A percentile compares a stretch with the other conserved stretches of the same genome.
phyloP scores from a whole-genome alignment of 257 asterid species.

The Plantago major region DNA sequence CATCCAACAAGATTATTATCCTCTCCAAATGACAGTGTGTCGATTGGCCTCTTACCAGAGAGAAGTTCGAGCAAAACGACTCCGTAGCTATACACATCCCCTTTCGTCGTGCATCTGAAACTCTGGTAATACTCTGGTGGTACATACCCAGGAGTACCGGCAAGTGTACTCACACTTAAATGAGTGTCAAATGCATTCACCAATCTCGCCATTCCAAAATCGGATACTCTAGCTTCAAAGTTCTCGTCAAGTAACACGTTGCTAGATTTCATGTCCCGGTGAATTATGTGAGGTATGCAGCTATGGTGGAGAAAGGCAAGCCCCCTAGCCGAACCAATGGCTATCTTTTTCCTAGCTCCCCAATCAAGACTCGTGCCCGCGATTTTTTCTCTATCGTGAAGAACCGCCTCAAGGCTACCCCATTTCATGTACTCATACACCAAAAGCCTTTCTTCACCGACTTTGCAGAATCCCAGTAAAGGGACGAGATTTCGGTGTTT shows the following conservation, averaged over 20 bases:
- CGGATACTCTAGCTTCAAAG: constrained; percentile 87
- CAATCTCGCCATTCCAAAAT: constrained; percentile 93
- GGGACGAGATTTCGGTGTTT: constrained; percentile 91
- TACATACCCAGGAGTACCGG: constrained; percentile 94
- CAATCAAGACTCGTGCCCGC: constrained; percentile 48
- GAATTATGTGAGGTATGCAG: constrained; percentile 93
- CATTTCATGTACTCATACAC: constrained; percentile 89
- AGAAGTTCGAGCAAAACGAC: constrained; percentile 87
- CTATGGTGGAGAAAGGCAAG: constrained; percentile 96
- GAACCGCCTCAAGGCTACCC: constrained; percentile 85
- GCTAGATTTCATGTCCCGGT: constrained; percentile 96
- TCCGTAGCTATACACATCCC: constrained; percentile 93
- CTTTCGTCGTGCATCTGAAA: constrained; percentile 87
- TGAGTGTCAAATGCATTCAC: constrained; percentile 88
- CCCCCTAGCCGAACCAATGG: constrained; percentile 85
- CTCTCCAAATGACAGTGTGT: constrained; percentile 68
- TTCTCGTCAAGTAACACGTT: constrained; percentile 81
- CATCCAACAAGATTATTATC: constrained; percentile 95
- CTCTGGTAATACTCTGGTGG: constrained; percentile 99
- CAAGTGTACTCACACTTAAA: constrained; percentile 87
- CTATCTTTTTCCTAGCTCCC: constrained; percentile 71
- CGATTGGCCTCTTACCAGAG: constrained; percentile 87
- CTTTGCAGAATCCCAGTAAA: constrained; percentile 72
- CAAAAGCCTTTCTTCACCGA: constrained; percentile 89
- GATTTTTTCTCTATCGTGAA: constrained; percentile 47